Base-by-base conservation (phyloP, 2,329 filamentous ascomycete species). In the Aspergillus ibericus region DNA sequence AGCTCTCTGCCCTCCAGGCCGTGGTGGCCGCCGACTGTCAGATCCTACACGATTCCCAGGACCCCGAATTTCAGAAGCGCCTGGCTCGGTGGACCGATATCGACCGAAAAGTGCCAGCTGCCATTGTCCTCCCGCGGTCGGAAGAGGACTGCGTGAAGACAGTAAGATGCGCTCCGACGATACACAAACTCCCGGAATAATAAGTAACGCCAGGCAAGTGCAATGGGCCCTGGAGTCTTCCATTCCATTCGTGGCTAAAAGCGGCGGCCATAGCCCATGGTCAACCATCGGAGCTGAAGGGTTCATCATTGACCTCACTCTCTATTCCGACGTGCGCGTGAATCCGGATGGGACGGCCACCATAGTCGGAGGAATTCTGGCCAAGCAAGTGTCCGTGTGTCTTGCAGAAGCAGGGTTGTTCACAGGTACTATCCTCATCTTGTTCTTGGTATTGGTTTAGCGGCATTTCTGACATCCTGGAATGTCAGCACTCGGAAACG, bases 341-440 rank as follows among this genome's bases (percentile, higher is more conserved):
- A 20, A 53, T 29, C 15, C 20, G 34, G 35, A n/a, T n/a, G 20
- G 10, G n/a, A 53, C 50, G 7, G 50, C 50, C n/a, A 53, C 50
- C 9, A 2, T 53, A 13, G 36, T 53, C 7, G 50, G 50, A 1
- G n/a, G 50, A 6, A 35, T 53, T 5, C 6, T 53, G 34, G 35
- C 50, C 35, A 53, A 53, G 34, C 20, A 53, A 40, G 35, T 53
- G 7, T 35, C 32, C 15, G 18, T 53, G 18, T 22, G 50, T 18
- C 35, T 53, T 13, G 50, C 50, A 13, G 50, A 53, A 40, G 34
- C 50, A 29, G 50, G 50, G 9, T 15, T 53, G 8, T 53, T 53
- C 34, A 53, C 50, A 18, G 34, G 50, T 53, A 53, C 35, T 5
- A 3, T 2, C 13, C 1, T 22, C 10, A 2, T 10, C 4, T 15